Evolutionary conservation across 331 rosid genomes (phyloP).

Genomic region (Malus hybrid): DNA sequence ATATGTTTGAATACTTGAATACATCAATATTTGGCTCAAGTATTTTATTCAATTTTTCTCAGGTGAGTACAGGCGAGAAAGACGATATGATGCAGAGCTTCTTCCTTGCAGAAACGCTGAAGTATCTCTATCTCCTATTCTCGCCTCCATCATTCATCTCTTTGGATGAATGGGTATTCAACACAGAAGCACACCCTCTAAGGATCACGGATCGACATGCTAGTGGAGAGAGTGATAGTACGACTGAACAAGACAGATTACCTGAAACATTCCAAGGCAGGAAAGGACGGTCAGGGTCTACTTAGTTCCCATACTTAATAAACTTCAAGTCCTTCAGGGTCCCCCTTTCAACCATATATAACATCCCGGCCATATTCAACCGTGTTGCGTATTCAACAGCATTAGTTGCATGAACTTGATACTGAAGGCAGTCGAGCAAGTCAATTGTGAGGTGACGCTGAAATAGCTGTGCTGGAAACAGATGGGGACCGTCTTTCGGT

Average conservation of each 20-base stretch:
- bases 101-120: constrained; percentile 19
- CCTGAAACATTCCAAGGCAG: background rate
- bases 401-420: background rate
- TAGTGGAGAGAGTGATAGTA: background rate
- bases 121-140: constrained; percentile 18
- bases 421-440: background rate
- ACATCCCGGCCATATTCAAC: background rate
- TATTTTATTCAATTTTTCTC: background rate
- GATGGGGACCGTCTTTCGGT: background rate
- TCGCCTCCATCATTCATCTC: constrained; percentile 17
- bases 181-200: constrained; percentile 20
- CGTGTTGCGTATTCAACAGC: background rate
- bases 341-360: background rate
- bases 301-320: background rate
- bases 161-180: constrained; percentile 16
- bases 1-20: background rate
- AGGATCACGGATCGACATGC: background rate
- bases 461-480: background rate
- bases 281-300: background rate
- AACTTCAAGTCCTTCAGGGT: background rate
- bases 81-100: constrained; percentile 20
- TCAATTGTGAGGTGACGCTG: background rate
- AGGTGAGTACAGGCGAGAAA: constrained; percentile 13
- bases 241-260: background rate
- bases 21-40: background rate